A percentile compares a stretch with the other conserved stretches of the same genome.
Conservation (phyloP, 257 asterid genomes). For the Forsythia viridissima region DNA sequence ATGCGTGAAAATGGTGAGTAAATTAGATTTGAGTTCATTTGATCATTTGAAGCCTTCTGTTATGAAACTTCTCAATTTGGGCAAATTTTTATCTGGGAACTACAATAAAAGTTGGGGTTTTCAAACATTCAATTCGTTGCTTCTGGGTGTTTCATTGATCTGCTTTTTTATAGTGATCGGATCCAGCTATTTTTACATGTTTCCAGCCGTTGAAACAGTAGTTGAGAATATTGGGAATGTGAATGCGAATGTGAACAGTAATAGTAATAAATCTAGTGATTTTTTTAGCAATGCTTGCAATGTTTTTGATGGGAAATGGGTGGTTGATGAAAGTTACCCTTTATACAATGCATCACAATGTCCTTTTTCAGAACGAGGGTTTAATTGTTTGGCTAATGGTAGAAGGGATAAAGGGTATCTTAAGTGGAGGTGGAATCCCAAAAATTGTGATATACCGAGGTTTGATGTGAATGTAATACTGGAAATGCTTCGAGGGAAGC, state of each 20-base stretch:
- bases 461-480: constrained; percentile 54
- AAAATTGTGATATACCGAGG: constrained; percentile 60
- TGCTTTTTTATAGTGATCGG: constrained; percentile 67
- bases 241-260: constrained; percentile 19
- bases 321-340: constrained; percentile 72
- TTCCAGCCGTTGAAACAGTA: constrained; percentile 44
- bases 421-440: constrained; percentile 90
- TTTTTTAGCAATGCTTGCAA: constrained; percentile 47
- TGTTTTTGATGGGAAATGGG: constrained; percentile 85
- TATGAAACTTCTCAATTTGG: constrained; percentile 40
- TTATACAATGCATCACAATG: constrained; percentile 78
- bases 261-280: constrained; percentile 22
- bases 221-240: constrained; percentile 29
- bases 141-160: constrained; percentile 58
- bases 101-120: constrained; percentile 52
- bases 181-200: constrained; percentile 55
- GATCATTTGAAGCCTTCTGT: constrained; percentile 42
- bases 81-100: constrained; percentile 40
- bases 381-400: constrained; percentile 84
- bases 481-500: constrained; percentile 76
- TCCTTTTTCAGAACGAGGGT: constrained; percentile 74
- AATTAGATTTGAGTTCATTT: constrained; percentile 31
- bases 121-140: constrained; percentile 57
- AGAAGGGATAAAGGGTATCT: constrained; percentile 72
- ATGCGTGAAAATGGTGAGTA: constrained; percentile 38